Evolutionary conservation across 2,329 filamentous ascomycete species (phyloP).

Genomic region (Botrytis fragariae): DNA sequence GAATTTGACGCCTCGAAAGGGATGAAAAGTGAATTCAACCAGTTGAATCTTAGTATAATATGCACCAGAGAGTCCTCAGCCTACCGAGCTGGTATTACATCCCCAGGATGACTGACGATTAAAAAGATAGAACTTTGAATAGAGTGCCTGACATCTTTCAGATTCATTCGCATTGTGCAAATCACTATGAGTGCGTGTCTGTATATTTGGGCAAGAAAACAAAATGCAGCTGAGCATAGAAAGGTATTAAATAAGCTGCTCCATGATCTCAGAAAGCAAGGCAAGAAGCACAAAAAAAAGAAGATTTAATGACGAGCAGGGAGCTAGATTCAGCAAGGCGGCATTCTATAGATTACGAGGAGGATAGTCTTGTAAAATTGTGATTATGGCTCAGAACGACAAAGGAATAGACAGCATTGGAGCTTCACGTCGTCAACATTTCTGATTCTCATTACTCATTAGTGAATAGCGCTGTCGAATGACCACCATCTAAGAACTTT

Average conservation of each 20-base stretch:
- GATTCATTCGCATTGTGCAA: rapidly evolving
- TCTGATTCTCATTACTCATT: neutral
- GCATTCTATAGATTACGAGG: neutral
- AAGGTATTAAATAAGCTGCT: neutral
- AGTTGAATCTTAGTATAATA: neutral
- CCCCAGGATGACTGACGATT: neutral
- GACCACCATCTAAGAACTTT: neutral
- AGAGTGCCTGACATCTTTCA: neutral
- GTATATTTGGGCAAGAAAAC: neutral
- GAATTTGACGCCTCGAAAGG: rapidly evolving
- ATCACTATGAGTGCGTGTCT: neutral
- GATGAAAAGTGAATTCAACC: neutral
- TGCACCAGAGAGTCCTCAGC: neutral
- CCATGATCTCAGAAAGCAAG: neutral
- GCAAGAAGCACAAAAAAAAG: neutral
- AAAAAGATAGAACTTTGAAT: neutral
- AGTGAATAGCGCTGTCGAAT: neutral
- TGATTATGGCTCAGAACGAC: neutral
- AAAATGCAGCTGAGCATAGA: too few species aligned
- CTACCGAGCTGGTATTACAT: neutral
- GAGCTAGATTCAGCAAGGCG: neutral
- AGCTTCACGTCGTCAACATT: neutral
- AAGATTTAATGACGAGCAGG: neutral
- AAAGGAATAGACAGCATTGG: neutral
- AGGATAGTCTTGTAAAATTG: neutral